A percentile compares a stretch with the other conserved stretches of the same genome.
phyloP scores from a whole-genome alignment of 805 yeast species.

The Lachancea meyersii region DNA sequence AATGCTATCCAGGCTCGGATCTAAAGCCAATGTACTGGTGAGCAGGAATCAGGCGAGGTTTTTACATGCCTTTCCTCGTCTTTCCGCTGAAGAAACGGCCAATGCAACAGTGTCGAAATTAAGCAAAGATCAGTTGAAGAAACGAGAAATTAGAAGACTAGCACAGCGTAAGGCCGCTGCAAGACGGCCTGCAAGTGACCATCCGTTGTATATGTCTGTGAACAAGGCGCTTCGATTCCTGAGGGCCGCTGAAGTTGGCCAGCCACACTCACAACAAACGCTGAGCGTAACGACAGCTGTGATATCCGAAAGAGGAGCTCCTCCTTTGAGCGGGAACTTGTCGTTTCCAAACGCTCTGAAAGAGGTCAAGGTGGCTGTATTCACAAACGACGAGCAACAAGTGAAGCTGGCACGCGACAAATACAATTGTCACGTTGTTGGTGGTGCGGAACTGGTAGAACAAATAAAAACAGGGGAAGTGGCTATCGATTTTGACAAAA shows the following conservation, averaged over 20 bases:
- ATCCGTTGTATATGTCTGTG: conserved; percentile 65
- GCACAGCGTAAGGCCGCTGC: conserved; percentile 36
- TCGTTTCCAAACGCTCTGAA: conserved; percentile 68
- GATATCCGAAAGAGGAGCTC: conserved; percentile 69
- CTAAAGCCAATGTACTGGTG: neutral
- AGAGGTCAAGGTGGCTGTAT: conserved; percentile 57
- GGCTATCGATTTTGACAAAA: conserved; percentile 58
- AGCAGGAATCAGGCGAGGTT: conserved; percentile 6
- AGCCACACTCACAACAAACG: conserved; percentile 63
- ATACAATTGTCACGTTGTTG: conserved; percentile 61
- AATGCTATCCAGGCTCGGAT: conserved; percentile 3
- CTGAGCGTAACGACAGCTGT: conserved; percentile 59
- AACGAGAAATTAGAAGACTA: conserved; percentile 34
- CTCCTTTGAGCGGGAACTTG: conserved; percentile 66
- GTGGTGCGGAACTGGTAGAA: conserved; percentile 66
- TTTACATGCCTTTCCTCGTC: conserved; percentile 11
- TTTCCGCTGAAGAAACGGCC: conserved; percentile 16
- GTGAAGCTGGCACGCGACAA: conserved; percentile 44
- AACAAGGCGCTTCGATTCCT: conserved; percentile 69
- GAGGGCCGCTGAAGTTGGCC: conserved; percentile 88
- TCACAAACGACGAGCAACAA: conserved; percentile 52
- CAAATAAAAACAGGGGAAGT: conserved; percentile 47
- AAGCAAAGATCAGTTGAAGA: conserved; percentile 31
- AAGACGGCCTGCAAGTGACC: conserved; percentile 39
- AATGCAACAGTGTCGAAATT: conserved; percentile 14